Evolutionary conservation across 2,329 filamentous ascomycete genomes (phyloP), one percentile per base, ranked within the genome.

Genomic region (Endothia cerciana): DNA sequence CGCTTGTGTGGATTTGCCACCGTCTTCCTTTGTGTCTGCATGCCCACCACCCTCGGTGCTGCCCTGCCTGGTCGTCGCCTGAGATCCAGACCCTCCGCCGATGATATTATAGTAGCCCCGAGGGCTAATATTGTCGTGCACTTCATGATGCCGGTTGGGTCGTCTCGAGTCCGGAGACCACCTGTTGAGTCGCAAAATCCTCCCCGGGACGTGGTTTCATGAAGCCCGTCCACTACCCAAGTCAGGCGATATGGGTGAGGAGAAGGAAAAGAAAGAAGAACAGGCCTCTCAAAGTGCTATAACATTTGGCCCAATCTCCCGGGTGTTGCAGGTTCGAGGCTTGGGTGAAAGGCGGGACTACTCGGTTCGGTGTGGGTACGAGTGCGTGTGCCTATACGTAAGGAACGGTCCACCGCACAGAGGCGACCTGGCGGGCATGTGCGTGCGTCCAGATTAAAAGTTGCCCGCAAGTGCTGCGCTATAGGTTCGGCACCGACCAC

Each of bases 41-140:
- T 71, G 60, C 74, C 74, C 60, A 87, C 74, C 5, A 87, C 82
- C 49, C 77, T 81, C 1, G 81, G 78, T 43, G 70, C n/a, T 22
- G 38, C 68, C 22, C 70, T 76, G 67, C 77, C 69, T 33, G 74
- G 68, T 43, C 72, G 73, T 63, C 74, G 73, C 15, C 69, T 71
- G 30, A 80, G 66, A 43, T 74, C 69, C 45, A 78, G 70, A 1
- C 68, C 72, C 2, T 74, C 67, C 10, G 69, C 62, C 17, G 69
- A 62, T 45, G 74, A 65, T 57, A 75, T 66, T 22, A 77, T 56
- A 40, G 73, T 72, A 56, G 74, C 74, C 71, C 70, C 70, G 8
- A 75, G 40, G 71, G 71, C 72, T 40, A 77, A 63, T 57, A 76
- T 53, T 65, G 71, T 72, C 60, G 71, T 68, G 4, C 72, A 69